phyloP scores from a whole-genome alignment of 257 asterid species.

The Penstemon davidsonii region DNA sequence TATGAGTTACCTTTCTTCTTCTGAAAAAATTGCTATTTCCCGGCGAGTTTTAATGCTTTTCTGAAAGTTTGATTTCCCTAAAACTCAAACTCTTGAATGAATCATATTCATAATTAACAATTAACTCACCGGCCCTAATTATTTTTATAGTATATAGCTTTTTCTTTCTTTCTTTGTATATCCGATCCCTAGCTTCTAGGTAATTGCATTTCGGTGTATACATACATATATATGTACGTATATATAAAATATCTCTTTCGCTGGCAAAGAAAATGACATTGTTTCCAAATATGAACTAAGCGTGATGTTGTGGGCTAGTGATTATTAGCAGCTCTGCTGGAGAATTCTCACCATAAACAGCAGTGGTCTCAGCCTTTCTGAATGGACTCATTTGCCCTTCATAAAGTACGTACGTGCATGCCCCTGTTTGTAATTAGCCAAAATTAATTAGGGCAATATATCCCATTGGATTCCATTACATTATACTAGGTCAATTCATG shows the following conservation, averaged over 20 bases:
- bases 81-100: not conserved
- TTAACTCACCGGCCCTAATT: too few species aligned
- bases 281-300: conserved; percentile 40
- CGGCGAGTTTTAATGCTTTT: conserved; percentile 44
- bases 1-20: conserved; percentile 42
- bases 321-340: conserved; percentile 46
- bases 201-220: conserved; percentile 1
- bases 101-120: too few species aligned
- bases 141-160: conserved; percentile 27
- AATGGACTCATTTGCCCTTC: too few species aligned
- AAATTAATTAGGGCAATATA: too few species aligned
- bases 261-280: too few species aligned
- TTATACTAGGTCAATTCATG: too few species aligned
- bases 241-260: too few species aligned
- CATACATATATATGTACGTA: not conserved
- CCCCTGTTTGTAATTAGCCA: too few species aligned
- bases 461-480: too few species aligned
- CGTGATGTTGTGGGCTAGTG: conserved; percentile 51
- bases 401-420: too few species aligned
- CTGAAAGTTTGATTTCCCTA: conserved; percentile 41
- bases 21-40: conserved; percentile 65
- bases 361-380: conserved; percentile 22
- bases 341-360: conserved; percentile 42
- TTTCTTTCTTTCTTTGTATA: conserved; percentile 38
- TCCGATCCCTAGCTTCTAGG: not conserved